A percentile compares a stretch with the other conserved stretches of the same genome.
phyloP scores from a whole-genome alignment of 2,329 filamentous ascomycete species.

The Rachicladosporium sp. region DNA sequence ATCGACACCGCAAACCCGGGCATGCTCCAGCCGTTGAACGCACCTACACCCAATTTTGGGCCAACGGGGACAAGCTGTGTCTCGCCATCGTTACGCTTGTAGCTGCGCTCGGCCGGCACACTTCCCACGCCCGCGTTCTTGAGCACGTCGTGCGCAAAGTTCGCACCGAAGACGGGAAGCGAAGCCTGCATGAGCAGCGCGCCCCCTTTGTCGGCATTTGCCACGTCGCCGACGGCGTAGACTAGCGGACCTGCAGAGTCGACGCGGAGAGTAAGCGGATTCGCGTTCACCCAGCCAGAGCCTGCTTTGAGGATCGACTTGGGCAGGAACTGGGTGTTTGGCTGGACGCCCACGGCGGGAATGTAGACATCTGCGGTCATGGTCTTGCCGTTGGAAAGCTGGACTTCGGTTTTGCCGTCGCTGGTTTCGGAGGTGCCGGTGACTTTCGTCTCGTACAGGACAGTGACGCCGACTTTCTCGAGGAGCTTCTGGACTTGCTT shows the following conservation, averaged over 20 bases:
- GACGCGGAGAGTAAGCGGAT: conserved; percentile 34
- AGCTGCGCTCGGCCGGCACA: conserved; percentile 15
- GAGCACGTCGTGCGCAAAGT: conserved; percentile 36
- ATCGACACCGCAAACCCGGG: conserved; percentile 23
- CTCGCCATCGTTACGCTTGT: conserved; percentile 18
- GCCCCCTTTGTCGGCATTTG: conserved; percentile 29
- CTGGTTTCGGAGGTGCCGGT: conserved; percentile 16
- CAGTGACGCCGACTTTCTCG: conserved; percentile 32
- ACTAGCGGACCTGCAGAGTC: conserved; percentile 33
- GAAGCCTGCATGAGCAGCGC: conserved; percentile 28
- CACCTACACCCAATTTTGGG: conserved; percentile 24
- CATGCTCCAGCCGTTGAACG: conserved; percentile 22
- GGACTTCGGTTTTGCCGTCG: conserved; percentile 30
- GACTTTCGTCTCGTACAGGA: conserved; percentile 19
- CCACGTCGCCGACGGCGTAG: conserved; percentile 38
- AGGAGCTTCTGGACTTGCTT: conserved; percentile 35
- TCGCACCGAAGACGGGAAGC: conserved; percentile 30
- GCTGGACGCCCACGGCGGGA: conserved; percentile 38
- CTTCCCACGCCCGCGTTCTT: conserved; percentile 15
- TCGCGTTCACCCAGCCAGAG: conserved; percentile 37
- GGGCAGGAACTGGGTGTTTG: conserved; percentile 43
- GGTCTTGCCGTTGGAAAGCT: conserved; percentile 34
- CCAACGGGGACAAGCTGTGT: conserved; percentile 20
- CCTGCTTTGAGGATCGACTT: conserved; percentile 30
- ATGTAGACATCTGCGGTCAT: conserved; percentile 41